These are phyloP conservation scores for Rhamnella rubrinervis DNA, from an alignment of 331 rosid genomes.

Conservation along the genomic window DNA sequence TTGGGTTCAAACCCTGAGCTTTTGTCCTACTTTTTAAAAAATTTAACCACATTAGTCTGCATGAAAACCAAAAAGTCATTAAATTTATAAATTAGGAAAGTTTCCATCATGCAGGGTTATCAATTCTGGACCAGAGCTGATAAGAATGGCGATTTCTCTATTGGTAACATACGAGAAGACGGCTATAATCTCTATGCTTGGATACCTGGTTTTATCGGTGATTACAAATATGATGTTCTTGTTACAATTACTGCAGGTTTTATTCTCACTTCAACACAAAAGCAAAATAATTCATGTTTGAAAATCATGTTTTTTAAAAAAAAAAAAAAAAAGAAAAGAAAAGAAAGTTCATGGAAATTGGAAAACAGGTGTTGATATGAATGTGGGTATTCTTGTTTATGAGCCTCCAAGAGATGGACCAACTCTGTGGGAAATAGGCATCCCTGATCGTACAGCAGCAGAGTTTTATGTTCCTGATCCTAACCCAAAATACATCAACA, in stretches of 20 bases:
- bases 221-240: conserved; percentile 15
- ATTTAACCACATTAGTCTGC: no score
- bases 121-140: conserved; percentile 40
- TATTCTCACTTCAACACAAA: not conserved
- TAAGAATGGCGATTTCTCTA: conserved; percentile 23
- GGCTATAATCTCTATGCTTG: conserved; percentile 36
- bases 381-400: conserved; percentile 27
- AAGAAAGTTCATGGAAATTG: not conserved
- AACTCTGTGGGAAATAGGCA: conserved; percentile 40
- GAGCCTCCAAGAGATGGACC: conserved; percentile 40
- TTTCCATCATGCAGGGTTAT: conserved; percentile 29
- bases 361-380: conserved; percentile 10
- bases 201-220: conserved; percentile 41
- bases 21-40: no score
- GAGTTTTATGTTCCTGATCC: conserved; percentile 37
- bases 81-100: not conserved
- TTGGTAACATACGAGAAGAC: conserved; percentile 22
- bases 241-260: conserved; percentile 26
- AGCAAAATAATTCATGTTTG: no score
- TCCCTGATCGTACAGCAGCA: conserved; percentile 33
- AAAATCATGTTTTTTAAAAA: not conserved
- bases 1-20: no score
- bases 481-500: conserved; percentile 34
- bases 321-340: no score
- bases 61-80: not conserved